phyloP scores from a whole-genome alignment of 768 basidiomycete genomes.

The Lactarius hengduanensis region DNA sequence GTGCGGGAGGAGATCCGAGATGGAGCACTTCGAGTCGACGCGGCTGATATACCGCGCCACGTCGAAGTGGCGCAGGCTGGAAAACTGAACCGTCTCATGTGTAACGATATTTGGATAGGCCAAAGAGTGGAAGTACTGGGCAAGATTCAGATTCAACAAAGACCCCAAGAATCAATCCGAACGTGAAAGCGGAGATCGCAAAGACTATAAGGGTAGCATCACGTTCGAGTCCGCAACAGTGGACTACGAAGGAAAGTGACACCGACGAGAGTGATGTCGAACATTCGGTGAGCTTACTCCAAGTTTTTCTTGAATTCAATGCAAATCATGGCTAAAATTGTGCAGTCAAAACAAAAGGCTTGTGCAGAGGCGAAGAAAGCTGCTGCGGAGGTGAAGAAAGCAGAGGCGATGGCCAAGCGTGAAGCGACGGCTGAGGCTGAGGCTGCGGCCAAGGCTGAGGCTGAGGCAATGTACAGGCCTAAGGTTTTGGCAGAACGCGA shows the following conservation, averaged over 20 bases:
- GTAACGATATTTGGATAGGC: background rate
- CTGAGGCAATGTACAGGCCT: no score
- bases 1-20: conserved; percentile 14
- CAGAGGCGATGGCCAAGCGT: no score
- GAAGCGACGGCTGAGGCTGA: no score
- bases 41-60: background rate
- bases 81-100: background rate
- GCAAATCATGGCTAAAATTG: no score
- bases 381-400: no score
- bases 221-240: background rate
- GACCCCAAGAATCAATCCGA: background rate
- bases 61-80: background rate
- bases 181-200: background rate
- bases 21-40: background rate
- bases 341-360: no score
- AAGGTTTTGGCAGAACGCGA: no score
- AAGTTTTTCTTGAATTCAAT: no score
- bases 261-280: background rate
- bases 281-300: no score
- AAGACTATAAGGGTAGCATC: background rate
- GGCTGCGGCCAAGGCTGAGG: no score
- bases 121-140: background rate
- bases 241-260: background rate
- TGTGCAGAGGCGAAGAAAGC: no score
- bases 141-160: background rate